These are phyloP conservation scores for Kwoniella pini DNA, from an alignment of 768 basidiomycete species.

Conservation along the genomic window DNA sequence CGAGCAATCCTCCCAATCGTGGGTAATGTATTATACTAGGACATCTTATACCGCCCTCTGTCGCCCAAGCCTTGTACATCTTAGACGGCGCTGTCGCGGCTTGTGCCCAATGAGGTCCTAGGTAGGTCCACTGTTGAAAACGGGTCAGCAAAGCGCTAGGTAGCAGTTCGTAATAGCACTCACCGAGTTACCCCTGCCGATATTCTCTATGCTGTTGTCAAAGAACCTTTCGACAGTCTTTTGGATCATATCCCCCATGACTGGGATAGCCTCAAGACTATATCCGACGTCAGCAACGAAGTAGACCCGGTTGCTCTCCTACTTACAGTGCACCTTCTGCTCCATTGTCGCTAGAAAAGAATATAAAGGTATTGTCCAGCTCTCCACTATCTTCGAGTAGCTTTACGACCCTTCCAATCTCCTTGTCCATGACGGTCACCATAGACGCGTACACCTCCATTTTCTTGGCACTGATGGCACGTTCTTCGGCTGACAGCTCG, in stretches of 20 bases:
- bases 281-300: background rate
- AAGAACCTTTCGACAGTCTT: slow-evolving; percentile 28
- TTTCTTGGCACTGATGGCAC: slow-evolving; percentile 26
- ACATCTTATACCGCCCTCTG: slow-evolving; percentile 38
- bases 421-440: slow-evolving; percentile 46
- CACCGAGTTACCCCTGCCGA: slow-evolving; percentile 46
- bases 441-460: slow-evolving; percentile 50
- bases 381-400: slow-evolving; percentile 40
- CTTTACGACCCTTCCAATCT: slow-evolving; percentile 43
- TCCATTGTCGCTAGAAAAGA: slow-evolving; percentile 50
- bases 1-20: background rate
- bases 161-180: background rate
- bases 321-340: slow-evolving; percentile 46
- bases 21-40: slow-evolving; percentile 45
- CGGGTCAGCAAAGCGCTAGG: too few species aligned
- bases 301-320: background rate
- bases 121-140: slow-evolving; percentile 31
- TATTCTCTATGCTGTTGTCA: slow-evolving; percentile 41
- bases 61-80: slow-evolving; percentile 37
- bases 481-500: slow-evolving; percentile 34
- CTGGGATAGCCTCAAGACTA: slow-evolving; percentile 38
- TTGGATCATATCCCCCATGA: slow-evolving; percentile 31
- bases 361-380: slow-evolving; percentile 49
- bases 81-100: slow-evolving; percentile 46
- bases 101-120: slow-evolving; percentile 50